Evolutionary conservation across 192 early-diverging fungal species (phyloP), one percentile per base, ranked within the genome.

Genomic region (Podila verticillata): DNA sequence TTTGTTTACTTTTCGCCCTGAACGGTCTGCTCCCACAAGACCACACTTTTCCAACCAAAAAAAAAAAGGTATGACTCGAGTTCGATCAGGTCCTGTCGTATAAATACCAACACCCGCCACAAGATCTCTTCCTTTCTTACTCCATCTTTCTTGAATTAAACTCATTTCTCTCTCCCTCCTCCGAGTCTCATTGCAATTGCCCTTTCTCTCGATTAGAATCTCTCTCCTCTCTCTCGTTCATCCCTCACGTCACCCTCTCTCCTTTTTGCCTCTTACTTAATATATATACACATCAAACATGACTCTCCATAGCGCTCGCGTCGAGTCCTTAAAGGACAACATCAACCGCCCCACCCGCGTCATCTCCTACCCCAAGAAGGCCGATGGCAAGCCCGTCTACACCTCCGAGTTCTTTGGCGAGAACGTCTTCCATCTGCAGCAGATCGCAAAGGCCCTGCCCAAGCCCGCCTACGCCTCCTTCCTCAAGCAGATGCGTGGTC

Each of bases 391-490:
- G 68, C 89, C 89, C 36, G 66, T 88, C 66, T 96, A 92, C 80
- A 88, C 93, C 63, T 96, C 96, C 8, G 96, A 97, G 82, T 90
- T 98, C 74, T 99, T 90, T 83, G 96, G 94, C 60, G 84, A 93
- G 84, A 96, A 97, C 70, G 98, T 99, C 57, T 99, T 99, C 84
- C 92, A 93, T 57, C 88, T 96, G 57, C 95, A 95, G 89, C 88
- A 91, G 70, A 93, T 99, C 86, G 89, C 94, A 80, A 89, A 90
- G 73, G 88, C 91, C 39, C 88, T 99, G 39, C 98, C 98, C 79
- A 99, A 99, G 90, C 96, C 97, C 30, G 92, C 98, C 63, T 98
- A 92, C 84, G 90, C 92, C 63, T 92, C 91, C 49, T 99, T 98
- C 88, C 82, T 94, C 65, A 93, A 95, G 89, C 98, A 99, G 88